Evolutionary conservation across 192 early-diverging fungal genomes (phyloP).

Genomic region (Thamnidium elegans): DNA sequence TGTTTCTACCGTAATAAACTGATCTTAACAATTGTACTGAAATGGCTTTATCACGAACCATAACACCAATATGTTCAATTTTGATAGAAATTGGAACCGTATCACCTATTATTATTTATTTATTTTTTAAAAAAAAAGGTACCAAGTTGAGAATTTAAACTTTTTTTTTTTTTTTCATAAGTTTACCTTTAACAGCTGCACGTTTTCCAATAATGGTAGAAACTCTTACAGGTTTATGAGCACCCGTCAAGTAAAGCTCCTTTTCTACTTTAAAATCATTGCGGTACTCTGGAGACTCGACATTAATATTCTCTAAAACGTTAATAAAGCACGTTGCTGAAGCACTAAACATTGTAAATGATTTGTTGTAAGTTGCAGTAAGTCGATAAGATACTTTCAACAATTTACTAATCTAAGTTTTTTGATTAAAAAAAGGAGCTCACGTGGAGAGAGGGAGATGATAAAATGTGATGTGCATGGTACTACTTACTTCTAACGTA

Average conservation of each 20-base stretch:
- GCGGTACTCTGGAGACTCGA: background rate
- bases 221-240: background rate
- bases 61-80: slow-evolving; percentile 10
- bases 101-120: slow-evolving; percentile 9
- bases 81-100: slow-evolving; percentile 3
- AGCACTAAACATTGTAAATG: background rate
- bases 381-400: slow-evolving; percentile 2
- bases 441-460: background rate
- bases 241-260: slow-evolving; percentile 1
- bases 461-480: no score
- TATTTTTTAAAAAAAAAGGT: background rate
- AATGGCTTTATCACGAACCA: slow-evolving; percentile 5
- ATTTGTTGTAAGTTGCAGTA: background rate
- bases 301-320: slow-evolving; percentile 8
- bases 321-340: background rate
- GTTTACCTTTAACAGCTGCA: slow-evolving; percentile 13
- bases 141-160: background rate
- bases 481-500: slow-evolving; percentile 10
- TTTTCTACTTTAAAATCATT: background rate
- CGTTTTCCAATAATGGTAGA: slow-evolving; percentile 12
- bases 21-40: slow-evolving; percentile 2
- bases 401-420: slow-evolving; percentile 1
- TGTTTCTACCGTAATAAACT: background rate
- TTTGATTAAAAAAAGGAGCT: background rate
- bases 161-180: background rate